Conservation (phyloP, 345 rosid genomes). For the Reutealis trisperma region DNA sequence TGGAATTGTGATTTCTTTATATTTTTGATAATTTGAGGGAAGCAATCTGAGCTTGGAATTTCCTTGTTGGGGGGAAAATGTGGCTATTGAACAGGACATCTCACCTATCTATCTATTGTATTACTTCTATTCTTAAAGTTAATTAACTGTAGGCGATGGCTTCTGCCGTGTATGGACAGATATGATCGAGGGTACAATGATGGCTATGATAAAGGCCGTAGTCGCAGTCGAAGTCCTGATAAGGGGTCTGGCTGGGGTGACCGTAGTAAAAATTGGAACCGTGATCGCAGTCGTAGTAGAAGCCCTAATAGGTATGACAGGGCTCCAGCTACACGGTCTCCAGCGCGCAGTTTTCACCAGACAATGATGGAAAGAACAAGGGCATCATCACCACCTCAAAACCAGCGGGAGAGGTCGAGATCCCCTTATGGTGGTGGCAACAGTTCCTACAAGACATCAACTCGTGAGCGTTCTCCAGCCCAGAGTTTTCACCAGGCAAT, state of each 20-base stretch:
- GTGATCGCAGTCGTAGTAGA: conserved; percentile 46
- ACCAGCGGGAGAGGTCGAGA: not conserved
- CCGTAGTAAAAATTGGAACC: conserved; percentile 24
- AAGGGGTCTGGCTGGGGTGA: conserved; percentile 44
- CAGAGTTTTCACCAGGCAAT: conserved; percentile 73
- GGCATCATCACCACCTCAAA: conserved; percentile 14
- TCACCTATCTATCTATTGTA: too few species aligned
- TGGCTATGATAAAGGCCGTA: conserved; percentile 31
- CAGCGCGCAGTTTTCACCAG: conserved; percentile 72
- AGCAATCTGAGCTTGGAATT: not conserved
- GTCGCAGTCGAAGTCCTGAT: conserved; percentile 45
- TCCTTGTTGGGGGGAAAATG: not conserved
- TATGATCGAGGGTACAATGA: conserved; percentile 26
- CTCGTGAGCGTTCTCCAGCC: conserved; percentile 43
- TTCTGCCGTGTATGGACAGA: conserved; percentile 15
- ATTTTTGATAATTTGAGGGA: not conserved
- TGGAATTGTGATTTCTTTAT: not conserved
- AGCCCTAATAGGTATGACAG: conserved; percentile 60
- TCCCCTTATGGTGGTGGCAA: conserved; percentile 5
- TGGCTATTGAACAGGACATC: not conserved
- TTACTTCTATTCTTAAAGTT: not conserved
- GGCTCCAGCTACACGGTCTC: conserved; percentile 43
- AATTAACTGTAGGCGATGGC: not conserved
- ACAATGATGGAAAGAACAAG: conserved; percentile 52
- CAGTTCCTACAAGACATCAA: conserved; percentile 22